Conservation (phyloP, 495 filamentous ascomycete genomes). For the Podospora appendiculata region DNA sequence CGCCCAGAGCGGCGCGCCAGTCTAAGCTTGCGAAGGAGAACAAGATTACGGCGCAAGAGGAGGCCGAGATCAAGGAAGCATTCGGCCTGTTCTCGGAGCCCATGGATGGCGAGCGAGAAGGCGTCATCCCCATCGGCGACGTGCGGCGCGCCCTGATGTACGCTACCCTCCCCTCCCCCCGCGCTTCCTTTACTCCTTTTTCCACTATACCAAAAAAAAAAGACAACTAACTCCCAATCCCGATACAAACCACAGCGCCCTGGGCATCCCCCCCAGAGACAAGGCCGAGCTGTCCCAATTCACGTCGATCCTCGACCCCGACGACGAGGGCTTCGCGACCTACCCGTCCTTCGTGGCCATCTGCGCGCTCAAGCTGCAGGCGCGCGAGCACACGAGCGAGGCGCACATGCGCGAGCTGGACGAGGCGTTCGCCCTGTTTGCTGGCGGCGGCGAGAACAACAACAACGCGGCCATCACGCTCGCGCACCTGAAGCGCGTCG, state of each 20-base stretch:
- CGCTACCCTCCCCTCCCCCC: slow-evolving; percentile 12
- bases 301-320: slow-evolving; percentile 71
- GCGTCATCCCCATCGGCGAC: slow-evolving; percentile 67
- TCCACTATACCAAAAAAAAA: background rate
- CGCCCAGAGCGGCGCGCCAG: slow-evolving; percentile 27
- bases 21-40: slow-evolving; percentile 88
- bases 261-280: slow-evolving; percentile 59
- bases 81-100: slow-evolving; percentile 74
- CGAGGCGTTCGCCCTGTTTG: slow-evolving; percentile 72
- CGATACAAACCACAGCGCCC: slow-evolving; percentile 47
- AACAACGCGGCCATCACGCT: slow-evolving; percentile 55
- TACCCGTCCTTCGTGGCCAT: slow-evolving; percentile 76
- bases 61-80: slow-evolving; percentile 83
- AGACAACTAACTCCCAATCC: background rate
- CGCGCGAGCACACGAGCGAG: slow-evolving; percentile 44
- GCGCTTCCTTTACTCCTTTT: background rate
- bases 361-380: slow-evolving; percentile 72
- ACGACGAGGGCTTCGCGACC: slow-evolving; percentile 63
- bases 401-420: slow-evolving; percentile 58
- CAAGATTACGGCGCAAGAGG: slow-evolving; percentile 72
- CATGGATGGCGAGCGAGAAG: slow-evolving; percentile 59
- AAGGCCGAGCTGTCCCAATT: slow-evolving; percentile 64
- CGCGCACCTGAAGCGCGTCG: slow-evolving; percentile 66
- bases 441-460: slow-evolving; percentile 19
- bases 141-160: slow-evolving; percentile 80